These are phyloP conservation scores for Cyanodermella asteris DNA, from an alignment of 2,329 filamentous ascomycete genomes.

Conservation along the genomic window DNA sequence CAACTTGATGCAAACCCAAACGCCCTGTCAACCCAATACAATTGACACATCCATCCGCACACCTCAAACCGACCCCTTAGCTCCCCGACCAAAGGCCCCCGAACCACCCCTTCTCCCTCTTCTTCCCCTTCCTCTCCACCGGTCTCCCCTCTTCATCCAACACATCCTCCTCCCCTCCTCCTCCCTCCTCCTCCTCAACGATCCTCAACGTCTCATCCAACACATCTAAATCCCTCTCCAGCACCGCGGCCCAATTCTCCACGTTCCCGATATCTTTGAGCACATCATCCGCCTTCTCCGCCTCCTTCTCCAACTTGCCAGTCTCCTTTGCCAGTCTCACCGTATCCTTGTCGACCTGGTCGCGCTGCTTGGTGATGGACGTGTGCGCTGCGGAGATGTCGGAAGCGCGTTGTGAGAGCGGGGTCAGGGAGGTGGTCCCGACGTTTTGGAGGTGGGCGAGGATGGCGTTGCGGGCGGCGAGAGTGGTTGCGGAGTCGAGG, in stretches of 20 bases:
- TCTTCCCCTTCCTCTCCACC: conserved; percentile 5
- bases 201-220: conserved; percentile 10
- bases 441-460: conserved; percentile 6
- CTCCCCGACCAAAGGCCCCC: too few species aligned
- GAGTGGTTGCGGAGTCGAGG: conserved; percentile 5
- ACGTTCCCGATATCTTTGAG: conserved; percentile 5
- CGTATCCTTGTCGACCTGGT: conserved; percentile 28
- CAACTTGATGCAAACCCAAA: too few species aligned
- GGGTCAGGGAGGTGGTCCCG: conserved; percentile 4
- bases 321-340: conserved; percentile 16
- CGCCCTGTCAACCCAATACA: too few species aligned
- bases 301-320: conserved; percentile 6
- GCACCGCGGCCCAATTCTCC: conserved; percentile 35
- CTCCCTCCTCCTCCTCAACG: conserved; percentile 18
- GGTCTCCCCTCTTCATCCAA: conserved; percentile 9
- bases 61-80: too few species aligned
- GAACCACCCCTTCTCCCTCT: conserved; percentile 3
- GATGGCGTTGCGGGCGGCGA: conserved; percentile 6
- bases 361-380: conserved; percentile 33
- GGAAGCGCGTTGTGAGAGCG: conserved; percentile 5
- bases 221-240: conserved; percentile 24
- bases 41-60: too few species aligned
- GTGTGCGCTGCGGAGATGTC: conserved; percentile 32
- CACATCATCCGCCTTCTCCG: conserved; percentile 6
- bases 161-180: conserved; percentile 16